These are phyloP conservation scores for Monosporascus sp. DNA, from an alignment of 2,329 filamentous ascomycete genomes.

Conservation along the genomic window DNA sequence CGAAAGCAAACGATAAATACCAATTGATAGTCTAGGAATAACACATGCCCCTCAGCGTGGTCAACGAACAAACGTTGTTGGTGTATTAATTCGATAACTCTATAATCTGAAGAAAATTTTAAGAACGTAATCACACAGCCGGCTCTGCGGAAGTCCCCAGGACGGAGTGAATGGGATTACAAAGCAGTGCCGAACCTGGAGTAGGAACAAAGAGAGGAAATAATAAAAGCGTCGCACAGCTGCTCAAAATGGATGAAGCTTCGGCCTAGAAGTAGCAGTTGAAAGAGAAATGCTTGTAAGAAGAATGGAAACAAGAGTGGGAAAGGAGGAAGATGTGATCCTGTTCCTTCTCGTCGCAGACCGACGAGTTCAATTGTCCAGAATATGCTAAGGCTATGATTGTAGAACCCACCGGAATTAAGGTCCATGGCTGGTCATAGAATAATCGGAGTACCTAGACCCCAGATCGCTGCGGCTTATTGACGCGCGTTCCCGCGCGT, in stretches of 20 bases:
- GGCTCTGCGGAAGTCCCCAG: neutral
- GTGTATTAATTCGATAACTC: no score
- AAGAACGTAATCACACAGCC: neutral
- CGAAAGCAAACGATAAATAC: neutral
- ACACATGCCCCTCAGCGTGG: conserved; percentile 1
- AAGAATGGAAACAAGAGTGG: conserved; percentile 9
- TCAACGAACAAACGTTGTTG: neutral
- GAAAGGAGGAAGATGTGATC: conserved; percentile 2
- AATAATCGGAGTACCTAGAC: no score
- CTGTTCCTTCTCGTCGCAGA: neutral
- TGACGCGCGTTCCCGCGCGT: no score
- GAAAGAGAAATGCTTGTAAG: conserved; percentile 8
- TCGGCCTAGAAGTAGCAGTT: conserved; percentile 18
- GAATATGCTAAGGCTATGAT: no score
- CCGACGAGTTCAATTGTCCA: no score
- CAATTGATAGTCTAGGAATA: neutral
- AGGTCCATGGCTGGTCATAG: no score
- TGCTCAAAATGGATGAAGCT: conserved; percentile 20
- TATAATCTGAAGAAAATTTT: neutral
- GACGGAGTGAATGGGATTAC: neutral
- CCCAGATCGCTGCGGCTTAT: no score
- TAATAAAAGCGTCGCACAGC: conserved; percentile 9
- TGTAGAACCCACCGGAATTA: no score
- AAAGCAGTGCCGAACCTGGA: conserved; percentile 25
- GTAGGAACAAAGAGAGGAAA: conserved; percentile 13